Base-by-base conservation (phyloP, 306 rosid genomes). In the Chamaecrista fasciculata region DNA sequence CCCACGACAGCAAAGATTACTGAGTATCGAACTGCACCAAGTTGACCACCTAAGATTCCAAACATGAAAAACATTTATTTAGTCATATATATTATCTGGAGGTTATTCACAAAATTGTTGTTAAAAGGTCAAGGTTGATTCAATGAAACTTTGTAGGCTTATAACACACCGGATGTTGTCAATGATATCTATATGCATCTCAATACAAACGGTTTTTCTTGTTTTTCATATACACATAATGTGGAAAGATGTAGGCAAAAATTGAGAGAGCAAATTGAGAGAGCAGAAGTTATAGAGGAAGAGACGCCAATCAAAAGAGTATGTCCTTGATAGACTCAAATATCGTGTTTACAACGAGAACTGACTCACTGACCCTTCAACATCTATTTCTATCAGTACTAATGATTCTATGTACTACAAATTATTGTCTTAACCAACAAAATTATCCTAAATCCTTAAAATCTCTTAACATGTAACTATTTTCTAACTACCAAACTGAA, bases 1-100 rank as follows among this genome's bases (percentile, higher is more conserved):
- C 99, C 99, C 14, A n/a, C 95, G 19, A 82, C 21, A 2, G 95
- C 81, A 69, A 94, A 94, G 40, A 84, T 43, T 53, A 77, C 23
- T 0, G 97, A 85, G 84, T 91, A 91, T 11, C 90, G 85, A n/a
- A 75, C 21, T 24, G 97, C 94, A 52, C 96, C 97, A 33, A 62
- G 64, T 40, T 64, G 95, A 81, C 99, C 99, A 37, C 95, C 99
- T 94, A 66, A 59, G 42, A 72, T 67, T 52, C 62, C 71, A 47
- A 62, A 47, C 71, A 61, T 28, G 25, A 60, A 69, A 74, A 59
- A 28, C 55, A 29, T 44, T 55, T 8, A 8, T 48, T 8, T 14
- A 19, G 19, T 42, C 16, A 49, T 28, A 6, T 9, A 2, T 26
- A 14, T 28, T n/a, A 31, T 15, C 42, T 10, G 24, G 46, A 11